A percentile compares a stretch with the other conserved stretches of the same genome.
phyloP scores from a whole-genome alignment of 176 grass and related monocot genomes.

The Oropetium thomaeum region DNA sequence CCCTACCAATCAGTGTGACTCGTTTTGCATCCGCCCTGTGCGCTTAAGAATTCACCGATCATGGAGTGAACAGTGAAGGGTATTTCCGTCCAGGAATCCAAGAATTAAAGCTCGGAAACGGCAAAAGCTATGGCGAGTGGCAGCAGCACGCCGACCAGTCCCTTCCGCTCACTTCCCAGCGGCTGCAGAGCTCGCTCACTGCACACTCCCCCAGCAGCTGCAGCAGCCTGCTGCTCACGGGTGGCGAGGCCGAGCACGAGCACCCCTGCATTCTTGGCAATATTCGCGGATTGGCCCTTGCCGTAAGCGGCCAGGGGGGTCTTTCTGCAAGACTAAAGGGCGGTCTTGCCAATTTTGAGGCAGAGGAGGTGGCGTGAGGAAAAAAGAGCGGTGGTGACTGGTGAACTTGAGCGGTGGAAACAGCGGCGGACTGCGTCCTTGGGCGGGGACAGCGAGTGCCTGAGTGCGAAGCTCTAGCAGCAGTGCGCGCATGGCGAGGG shows the following conservation, averaged over 20 bases:
- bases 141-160: constrained; percentile 19
- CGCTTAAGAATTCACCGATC: constrained; percentile 13
- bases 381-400: not conserved
- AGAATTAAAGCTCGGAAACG: constrained; percentile 48
- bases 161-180: constrained; percentile 15
- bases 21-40: not conserved
- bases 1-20: not conserved
- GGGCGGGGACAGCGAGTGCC: not conserved
- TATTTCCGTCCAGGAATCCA: constrained; percentile 29
- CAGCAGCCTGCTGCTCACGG: constrained; percentile 21
- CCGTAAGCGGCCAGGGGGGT: not conserved
- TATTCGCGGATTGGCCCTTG: constrained; percentile 12
- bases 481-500: constrained; percentile 36
- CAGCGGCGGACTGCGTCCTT: not conserved
- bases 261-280: constrained; percentile 2
- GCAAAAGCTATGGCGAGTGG: constrained; percentile 46
- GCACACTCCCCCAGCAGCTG: not conserved
- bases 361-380: not conserved
- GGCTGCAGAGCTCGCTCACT: constrained; percentile 7
- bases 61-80: too few species aligned
- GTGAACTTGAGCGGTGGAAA: not conserved
- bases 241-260: not conserved
- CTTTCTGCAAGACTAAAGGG: constrained; percentile 9
- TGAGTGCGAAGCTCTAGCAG: not conserved
- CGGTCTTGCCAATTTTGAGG: not conserved